Conservation (phyloP, 768 basidiomycete species). For the Pisolithus albus region DNA sequence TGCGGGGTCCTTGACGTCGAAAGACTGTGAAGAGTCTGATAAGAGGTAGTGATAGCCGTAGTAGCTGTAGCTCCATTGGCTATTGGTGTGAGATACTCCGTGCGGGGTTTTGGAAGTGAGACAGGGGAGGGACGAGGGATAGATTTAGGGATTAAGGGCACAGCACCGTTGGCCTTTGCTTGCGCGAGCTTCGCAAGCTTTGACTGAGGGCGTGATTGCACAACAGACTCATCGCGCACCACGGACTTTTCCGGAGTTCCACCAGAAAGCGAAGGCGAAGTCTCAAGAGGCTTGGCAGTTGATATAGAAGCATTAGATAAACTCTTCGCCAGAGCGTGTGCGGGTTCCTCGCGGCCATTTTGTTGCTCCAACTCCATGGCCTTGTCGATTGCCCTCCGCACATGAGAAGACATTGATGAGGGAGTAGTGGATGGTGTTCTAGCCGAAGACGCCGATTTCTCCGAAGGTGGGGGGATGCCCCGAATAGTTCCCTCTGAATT, state of each 20-base stretch:
- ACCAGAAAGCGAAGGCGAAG: constrained; percentile 17
- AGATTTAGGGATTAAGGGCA: constrained; percentile 20
- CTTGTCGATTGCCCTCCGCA: constrained; percentile 60
- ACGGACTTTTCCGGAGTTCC: constrained; percentile 10
- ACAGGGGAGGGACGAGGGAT: constrained; percentile 20
- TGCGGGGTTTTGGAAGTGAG: constrained; percentile 42
- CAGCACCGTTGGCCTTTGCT: constrained; percentile 33
- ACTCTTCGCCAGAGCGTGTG: constrained; percentile 8
- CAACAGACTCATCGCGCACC: constrained; percentile 11
- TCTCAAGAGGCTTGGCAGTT: constrained; percentile 15
- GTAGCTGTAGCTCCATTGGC: constrained; percentile 81
- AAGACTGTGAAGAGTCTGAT: constrained; percentile 63
- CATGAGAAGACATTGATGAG: constrained; percentile 53
- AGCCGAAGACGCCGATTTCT: constrained; percentile 20
- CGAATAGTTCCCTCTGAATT: constrained; percentile 15
- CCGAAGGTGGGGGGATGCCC: constrained; percentile 20
- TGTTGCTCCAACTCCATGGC: constrained; percentile 55
- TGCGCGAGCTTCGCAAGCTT: constrained; percentile 73
- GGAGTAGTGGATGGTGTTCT: constrained; percentile 25
- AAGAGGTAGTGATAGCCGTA: constrained; percentile 77
- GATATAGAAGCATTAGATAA: constrained; percentile 14
- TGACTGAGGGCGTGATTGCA: constrained; percentile 44
- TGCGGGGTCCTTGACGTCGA: constrained; percentile 28
- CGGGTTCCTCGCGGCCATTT: constrained; percentile 29
- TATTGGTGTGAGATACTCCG: constrained; percentile 70